These are phyloP conservation scores for Camellia granthamiana DNA, from an alignment of 148 eudicot species.

Conservation along the genomic window DNA sequence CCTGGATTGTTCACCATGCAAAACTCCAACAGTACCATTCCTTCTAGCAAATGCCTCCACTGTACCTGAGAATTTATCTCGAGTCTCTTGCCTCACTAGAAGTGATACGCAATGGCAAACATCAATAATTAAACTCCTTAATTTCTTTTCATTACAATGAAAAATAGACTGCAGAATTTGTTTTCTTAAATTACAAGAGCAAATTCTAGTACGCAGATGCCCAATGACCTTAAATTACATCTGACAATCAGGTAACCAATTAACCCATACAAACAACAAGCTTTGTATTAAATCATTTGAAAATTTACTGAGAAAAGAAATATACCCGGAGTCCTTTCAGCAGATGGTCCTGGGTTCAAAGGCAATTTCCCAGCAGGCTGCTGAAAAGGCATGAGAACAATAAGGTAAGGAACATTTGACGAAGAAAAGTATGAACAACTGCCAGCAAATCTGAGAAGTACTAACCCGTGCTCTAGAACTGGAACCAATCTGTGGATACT, in stretches of 20 bases:
- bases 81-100: conserved; percentile 59
- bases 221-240: not conserved
- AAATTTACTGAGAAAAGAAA: conserved; percentile 7
- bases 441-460: conserved; percentile 2
- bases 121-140: not conserved
- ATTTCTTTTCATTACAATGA: not conserved
- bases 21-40: conserved; percentile 44
- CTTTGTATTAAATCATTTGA: not conserved
- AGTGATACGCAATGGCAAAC: not conserved
- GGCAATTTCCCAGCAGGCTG: conserved; percentile 65
- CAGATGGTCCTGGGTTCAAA: conserved; percentile 69
- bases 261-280: not conserved
- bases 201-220: not conserved
- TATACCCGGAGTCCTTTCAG: conserved; percentile 69
- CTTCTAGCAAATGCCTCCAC: conserved; percentile 75
- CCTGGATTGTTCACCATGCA: conserved; percentile 65
- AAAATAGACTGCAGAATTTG: not conserved
- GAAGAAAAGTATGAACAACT: not conserved
- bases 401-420: conserved; percentile 6
- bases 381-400: conserved; percentile 14
- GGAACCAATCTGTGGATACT: conserved; percentile 94
- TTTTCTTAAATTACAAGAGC: not conserved
- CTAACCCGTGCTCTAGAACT: conserved; percentile 79
- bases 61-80: conserved; percentile 77
- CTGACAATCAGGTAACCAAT: not conserved